A percentile compares a stretch with the other conserved stretches of the same genome.
These are phyloP conservation scores for Volvox africanus DNA, from an alignment of 139 green algal species.

Conservation along the genomic window DNA sequence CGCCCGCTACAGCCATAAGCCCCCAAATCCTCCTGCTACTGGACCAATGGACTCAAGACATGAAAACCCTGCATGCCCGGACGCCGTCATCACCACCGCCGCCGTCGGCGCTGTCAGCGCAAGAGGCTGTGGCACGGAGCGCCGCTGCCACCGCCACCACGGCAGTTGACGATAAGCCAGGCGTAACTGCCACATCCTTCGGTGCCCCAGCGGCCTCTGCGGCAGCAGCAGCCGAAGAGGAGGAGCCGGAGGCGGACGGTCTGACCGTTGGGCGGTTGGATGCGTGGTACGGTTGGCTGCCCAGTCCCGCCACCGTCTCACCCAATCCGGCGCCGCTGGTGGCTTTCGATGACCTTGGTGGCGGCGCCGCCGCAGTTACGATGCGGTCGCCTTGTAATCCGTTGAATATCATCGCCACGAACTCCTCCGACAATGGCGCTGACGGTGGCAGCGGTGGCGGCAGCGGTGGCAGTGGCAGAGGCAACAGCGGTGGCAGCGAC, in stretches of 20 bases:
- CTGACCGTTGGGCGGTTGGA: constrained; percentile 10
- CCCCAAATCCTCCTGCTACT: neutral
- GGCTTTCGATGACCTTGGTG: neutral
- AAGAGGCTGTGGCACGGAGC: neutral
- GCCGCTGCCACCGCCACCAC: no score
- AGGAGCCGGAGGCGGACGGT: neutral
- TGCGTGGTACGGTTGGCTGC: constrained; percentile 42
- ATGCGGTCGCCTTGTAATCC: neutral
- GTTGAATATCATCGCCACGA: neutral
- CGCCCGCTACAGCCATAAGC: neutral
- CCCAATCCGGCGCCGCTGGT: neutral
- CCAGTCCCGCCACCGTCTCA: neutral
- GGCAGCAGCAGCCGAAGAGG: neutral
- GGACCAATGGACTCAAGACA: neutral
- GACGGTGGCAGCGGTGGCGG: neutral
- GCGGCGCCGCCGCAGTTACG: neutral
- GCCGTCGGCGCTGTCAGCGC: neutral
- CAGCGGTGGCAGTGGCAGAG: neutral
- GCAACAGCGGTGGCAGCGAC: neutral
- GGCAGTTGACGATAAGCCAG: neutral
- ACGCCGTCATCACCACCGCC: neutral
- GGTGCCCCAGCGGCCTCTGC: no score
- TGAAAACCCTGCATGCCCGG: neutral
- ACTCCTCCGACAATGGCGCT: neutral
- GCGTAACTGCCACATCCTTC: no score